Evolutionary conservation across 2,329 filamentous ascomycete genomes (phyloP), one percentile per base, ranked within the genome.

Genomic region (Nannizzia gypsea): DNA sequence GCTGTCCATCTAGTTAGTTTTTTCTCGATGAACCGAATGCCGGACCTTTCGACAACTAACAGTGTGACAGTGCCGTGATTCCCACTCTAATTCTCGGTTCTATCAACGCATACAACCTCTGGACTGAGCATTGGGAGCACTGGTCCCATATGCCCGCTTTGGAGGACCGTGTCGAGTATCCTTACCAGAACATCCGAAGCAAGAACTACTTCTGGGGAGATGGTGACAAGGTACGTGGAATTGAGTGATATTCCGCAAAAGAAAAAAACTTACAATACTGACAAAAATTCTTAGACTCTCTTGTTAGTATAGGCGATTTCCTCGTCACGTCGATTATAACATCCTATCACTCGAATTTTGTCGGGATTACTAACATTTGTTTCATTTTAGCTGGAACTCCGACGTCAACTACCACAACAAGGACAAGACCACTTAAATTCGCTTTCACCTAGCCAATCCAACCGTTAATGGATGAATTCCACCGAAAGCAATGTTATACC

Each of bases 121-220:
- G 90, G 90, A 85, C 83, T 70, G 89, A 95, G 80, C 93, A 99
- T 78, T 97, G 92, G 92, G 89, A 95, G 78, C 93, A 99, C 82
- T 90, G 87, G 84, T 78, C 76, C 58, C 92, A 97, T 79, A 78
- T 89, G 76, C 84, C 88, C 63, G 88, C 93, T 66, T 81, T 92
- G 67, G 90, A 95, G 81, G 93, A 99, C 80, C 87, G 89, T 72
- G 78, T 82, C 70, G 89, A 97, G 81, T 99, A 97, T 78, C 80
- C 90, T 62, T 99, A 95, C 85, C 89, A 95, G 84, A 99, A 99
- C 83, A 88, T 99, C 76, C 88, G 93, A 74, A 83, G 84, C 75
- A 96, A 93, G 86, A 96, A 96, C 84, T 99, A 78, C 82, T 85
- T 84, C 71, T 99, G 88, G 88, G 91, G 92, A 67, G 81, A 97